Conservation (phyloP, 805 yeast genomes). For the Starmerella stigmatis region DNA sequence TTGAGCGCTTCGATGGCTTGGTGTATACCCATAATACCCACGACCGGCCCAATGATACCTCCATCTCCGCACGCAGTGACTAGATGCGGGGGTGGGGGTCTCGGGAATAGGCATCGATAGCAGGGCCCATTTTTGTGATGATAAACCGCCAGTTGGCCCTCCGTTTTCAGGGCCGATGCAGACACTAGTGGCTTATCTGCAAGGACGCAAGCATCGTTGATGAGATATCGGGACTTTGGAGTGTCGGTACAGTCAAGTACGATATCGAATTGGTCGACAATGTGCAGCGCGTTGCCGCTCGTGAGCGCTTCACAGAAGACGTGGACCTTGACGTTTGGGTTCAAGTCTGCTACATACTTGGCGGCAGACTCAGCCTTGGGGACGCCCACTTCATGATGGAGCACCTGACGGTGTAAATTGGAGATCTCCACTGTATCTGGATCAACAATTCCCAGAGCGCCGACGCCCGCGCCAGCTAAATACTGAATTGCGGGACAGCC, state of each 20-base stretch:
- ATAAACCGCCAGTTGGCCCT: slow-evolving; percentile 76
- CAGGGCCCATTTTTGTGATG: slow-evolving; percentile 76
- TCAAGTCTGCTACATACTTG: slow-evolving; percentile 41
- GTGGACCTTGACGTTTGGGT: slow-evolving; percentile 53
- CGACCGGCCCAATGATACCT: slow-evolving; percentile 93
- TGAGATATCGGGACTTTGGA: slow-evolving; percentile 74
- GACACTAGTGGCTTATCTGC: slow-evolving; percentile 65
- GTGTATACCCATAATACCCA: slow-evolving; percentile 77
- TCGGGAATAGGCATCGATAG: slow-evolving; percentile 85
- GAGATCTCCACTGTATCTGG: slow-evolving; percentile 74
- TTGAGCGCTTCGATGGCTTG: slow-evolving; percentile 86
- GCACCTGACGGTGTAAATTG: slow-evolving; percentile 79
- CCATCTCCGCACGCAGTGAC: slow-evolving; percentile 85
- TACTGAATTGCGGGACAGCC: slow-evolving; percentile 88
- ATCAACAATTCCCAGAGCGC: slow-evolving; percentile 71
- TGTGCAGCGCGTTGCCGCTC: slow-evolving; percentile 49
- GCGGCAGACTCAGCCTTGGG: slow-evolving; percentile 74
- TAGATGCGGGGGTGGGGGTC: slow-evolving; percentile 75
- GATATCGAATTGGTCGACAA: slow-evolving; percentile 57
- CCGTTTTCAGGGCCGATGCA: slow-evolving; percentile 84
- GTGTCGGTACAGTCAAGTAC: slow-evolving; percentile 92
- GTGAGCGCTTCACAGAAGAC: slow-evolving; percentile 34
- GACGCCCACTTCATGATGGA: slow-evolving; percentile 67
- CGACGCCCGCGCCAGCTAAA: slow-evolving; percentile 80
- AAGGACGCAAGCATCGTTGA: slow-evolving; percentile 72